Percentiles rank a stretch among this genome's conserved stretches.
phyloP scores from a whole-genome alignment of 495 filamentous ascomycete species.

The Lasiosphaeria ovina region DNA sequence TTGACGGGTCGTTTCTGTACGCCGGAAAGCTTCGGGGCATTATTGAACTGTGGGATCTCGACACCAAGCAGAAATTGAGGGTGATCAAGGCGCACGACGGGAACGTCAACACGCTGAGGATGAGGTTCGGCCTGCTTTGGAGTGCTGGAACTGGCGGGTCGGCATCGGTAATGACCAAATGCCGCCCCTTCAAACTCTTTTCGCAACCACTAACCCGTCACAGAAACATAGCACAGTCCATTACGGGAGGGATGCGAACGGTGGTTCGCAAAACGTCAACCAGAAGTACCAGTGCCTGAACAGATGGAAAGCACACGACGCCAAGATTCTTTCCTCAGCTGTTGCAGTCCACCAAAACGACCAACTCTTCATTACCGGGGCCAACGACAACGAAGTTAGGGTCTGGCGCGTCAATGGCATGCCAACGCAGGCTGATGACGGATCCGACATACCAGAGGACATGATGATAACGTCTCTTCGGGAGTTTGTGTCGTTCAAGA shows the following conservation, averaged over 20 bases:
- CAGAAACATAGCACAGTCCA: constrained; percentile 60
- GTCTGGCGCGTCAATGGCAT: constrained; percentile 80
- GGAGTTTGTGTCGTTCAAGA: constrained; percentile 86
- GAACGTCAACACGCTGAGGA: constrained; percentile 81
- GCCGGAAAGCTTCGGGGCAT: constrained; percentile 86
- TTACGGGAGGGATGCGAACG: constrained; percentile 48
- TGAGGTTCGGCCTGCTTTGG: constrained; percentile 81
- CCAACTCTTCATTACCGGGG: constrained; percentile 86
- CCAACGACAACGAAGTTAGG: constrained; percentile 83
- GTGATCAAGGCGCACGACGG: constrained; percentile 75
- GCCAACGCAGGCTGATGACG: constrained; percentile 33
- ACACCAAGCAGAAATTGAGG: constrained; percentile 86
- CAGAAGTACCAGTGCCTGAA: constrained; percentile 81
- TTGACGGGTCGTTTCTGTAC: constrained; percentile 87
- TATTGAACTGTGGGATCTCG: constrained; percentile 94
- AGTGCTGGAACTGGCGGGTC: constrained; percentile 77
- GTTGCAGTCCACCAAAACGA: constrained; percentile 63
- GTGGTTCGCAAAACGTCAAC: constrained; percentile 67
- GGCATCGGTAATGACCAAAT: constrained; percentile 60
- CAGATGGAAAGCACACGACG: constrained; percentile 82
- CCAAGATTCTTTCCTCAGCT: constrained; percentile 83
- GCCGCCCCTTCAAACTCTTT: not conserved
- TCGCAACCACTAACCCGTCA: constrained; percentile 12
- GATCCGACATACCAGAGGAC: constrained; percentile 48
- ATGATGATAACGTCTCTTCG: constrained; percentile 78